phyloP scores from a whole-genome alignment of 352 stramenopile genomes.

The Thraustochytrium sp. region DNA sequence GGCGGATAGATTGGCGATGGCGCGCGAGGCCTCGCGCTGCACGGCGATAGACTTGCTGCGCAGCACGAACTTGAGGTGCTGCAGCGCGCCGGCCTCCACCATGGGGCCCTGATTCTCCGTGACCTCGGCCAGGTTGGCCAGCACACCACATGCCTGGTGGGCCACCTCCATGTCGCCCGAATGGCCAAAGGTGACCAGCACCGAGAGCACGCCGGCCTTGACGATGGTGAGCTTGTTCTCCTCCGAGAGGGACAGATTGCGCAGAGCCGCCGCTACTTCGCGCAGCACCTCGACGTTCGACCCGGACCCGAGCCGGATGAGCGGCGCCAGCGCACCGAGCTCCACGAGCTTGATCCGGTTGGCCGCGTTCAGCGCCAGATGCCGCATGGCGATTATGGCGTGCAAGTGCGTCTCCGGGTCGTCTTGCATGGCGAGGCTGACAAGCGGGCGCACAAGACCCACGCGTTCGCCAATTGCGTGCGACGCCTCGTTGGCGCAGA shows the following conservation, averaged over 20 bases:
- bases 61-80: slow-evolving; percentile 91
- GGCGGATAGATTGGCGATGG: slow-evolving; percentile 89
- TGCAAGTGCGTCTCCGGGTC: slow-evolving; percentile 89
- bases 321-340: slow-evolving; percentile 75
- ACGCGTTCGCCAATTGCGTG: slow-evolving; percentile 72
- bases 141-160: slow-evolving; percentile 77
- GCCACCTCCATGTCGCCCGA: slow-evolving; percentile 78
- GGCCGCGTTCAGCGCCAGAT: neutral
- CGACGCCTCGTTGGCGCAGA: slow-evolving; percentile 81
- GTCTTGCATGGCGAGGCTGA: slow-evolving; percentile 64
- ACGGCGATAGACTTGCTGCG: slow-evolving; percentile 81
- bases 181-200: slow-evolving; percentile 78
- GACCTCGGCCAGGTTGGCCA: slow-evolving; percentile 85
- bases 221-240: slow-evolving; percentile 86
- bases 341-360: slow-evolving; percentile 82
- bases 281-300: slow-evolving; percentile 83
- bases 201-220: slow-evolving; percentile 66
- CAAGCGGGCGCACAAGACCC: slow-evolving; percentile 72
- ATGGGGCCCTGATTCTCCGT: slow-evolving; percentile 88
- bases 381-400: slow-evolving; percentile 73
- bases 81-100: slow-evolving; percentile 86
- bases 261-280: slow-evolving; percentile 80
- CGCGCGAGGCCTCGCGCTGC: slow-evolving; percentile 82
- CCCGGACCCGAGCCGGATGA: slow-evolving; percentile 68
- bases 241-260: slow-evolving; percentile 82